A percentile compares a stretch with the other conserved stretches of the same genome.
Conservation (phyloP, 1,284 basidiomycete species). For the Exobasidium rhododendri region DNA sequence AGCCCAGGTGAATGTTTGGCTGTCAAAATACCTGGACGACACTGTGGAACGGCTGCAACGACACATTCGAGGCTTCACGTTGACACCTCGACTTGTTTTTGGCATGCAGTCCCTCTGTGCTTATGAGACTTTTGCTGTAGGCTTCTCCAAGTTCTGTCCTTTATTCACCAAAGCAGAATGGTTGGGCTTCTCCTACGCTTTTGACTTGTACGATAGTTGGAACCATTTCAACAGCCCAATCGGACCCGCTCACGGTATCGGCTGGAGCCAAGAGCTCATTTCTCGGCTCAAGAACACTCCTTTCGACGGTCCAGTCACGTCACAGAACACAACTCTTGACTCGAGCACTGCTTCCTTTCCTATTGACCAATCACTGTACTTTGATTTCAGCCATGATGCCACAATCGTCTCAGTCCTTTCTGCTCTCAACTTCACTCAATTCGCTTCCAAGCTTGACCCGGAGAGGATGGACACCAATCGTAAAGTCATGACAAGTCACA, state of each 20-base stretch:
- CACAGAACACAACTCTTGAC: constrained; percentile 45
- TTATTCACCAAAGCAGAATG: constrained; percentile 85
- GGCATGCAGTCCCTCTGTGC: constrained; percentile 55
- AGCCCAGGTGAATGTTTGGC: constrained; percentile 29
- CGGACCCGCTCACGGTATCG: constrained; percentile 75
- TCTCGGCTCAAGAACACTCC: constrained; percentile 32
- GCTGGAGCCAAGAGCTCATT: constrained; percentile 63
- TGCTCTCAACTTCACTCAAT: constrained; percentile 43
- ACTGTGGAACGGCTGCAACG: constrained; percentile 37
- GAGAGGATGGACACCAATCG: not conserved
- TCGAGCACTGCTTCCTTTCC: constrained; percentile 36
- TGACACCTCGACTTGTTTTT: constrained; percentile 55
- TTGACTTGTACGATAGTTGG: constrained; percentile 58
- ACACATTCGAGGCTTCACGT: constrained; percentile 41
- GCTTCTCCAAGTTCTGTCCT: constrained; percentile 66
- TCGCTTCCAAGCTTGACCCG: not conserved
- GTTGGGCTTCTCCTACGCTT: constrained; percentile 71
- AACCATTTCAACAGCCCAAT: constrained; percentile 78
- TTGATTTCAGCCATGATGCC: constrained; percentile 49
- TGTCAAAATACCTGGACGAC: constrained; percentile 43
- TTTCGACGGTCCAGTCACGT: constrained; percentile 25
- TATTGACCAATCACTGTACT: constrained; percentile 43
- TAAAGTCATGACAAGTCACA: constrained; percentile 30
- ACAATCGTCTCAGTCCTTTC: constrained; percentile 39
- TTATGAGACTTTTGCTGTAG: constrained; percentile 43